Conservation (phyloP, 306 rosid genomes). For the Rosa persica region DNA sequence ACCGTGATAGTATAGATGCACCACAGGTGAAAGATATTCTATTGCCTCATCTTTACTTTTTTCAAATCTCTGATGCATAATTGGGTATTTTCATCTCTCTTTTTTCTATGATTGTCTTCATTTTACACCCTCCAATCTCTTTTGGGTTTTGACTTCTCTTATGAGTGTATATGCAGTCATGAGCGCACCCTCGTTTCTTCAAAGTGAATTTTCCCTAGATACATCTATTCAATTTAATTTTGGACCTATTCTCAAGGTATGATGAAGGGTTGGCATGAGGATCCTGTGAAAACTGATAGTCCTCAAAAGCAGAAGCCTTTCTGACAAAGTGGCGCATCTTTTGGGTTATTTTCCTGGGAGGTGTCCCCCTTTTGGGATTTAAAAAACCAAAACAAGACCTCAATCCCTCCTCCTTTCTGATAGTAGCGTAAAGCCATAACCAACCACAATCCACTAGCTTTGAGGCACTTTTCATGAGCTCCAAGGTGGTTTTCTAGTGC, state of each 20-base stretch:
- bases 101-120: background rate
- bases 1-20: slow-evolving; percentile 83
- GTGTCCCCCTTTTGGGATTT: too few relatives aligned
- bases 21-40: slow-evolving; percentile 55
- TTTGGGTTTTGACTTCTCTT: background rate
- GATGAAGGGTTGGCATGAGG: background rate
- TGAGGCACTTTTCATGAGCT: background rate
- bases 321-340: background rate
- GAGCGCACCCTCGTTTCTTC: background rate
- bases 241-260: background rate
- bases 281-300: background rate
- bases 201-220: background rate
- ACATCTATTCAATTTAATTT: background rate
- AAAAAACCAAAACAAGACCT: background rate
- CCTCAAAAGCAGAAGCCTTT: background rate
- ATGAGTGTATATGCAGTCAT: background rate
- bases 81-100: background rate
- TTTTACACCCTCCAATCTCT: background rate
- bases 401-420: background rate
- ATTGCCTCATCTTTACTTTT: background rate
- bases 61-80: background rate
- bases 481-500: background rate
- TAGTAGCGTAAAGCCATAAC: background rate
- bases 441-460: background rate
- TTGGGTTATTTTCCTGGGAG: too few relatives aligned